Evolutionary conservation across 257 asterid species (phyloP).

Genomic region (Solanum verrucosum): DNA sequence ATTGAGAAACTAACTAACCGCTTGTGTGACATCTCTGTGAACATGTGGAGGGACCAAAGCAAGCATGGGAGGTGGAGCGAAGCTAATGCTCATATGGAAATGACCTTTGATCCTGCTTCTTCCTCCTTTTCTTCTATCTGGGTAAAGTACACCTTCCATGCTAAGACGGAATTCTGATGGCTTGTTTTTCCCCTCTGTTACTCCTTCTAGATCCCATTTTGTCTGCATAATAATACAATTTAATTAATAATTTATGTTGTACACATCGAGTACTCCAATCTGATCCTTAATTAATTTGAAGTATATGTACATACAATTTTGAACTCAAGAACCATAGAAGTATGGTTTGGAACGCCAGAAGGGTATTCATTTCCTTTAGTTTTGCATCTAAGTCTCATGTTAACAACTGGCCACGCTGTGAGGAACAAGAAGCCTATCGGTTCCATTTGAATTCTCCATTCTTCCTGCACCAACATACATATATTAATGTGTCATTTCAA

Average conservation of each 20-base stretch:
- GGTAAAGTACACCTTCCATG: not conserved
- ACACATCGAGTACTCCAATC: not conserved
- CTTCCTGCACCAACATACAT: not conserved
- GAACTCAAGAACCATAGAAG: not conserved
- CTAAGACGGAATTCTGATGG: not conserved
- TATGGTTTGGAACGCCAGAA: not conserved
- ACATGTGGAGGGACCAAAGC: not conserved
- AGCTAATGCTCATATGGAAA: not conserved
- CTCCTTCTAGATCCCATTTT: not conserved
- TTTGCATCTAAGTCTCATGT: not conserved
- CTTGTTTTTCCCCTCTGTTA: not conserved
- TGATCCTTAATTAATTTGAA: too few relatives aligned
- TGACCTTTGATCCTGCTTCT: not conserved
- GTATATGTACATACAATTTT: not conserved
- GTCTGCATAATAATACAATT: not conserved
- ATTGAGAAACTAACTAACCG: not conserved
- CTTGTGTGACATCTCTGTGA: not conserved
- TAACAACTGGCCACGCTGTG: not conserved
- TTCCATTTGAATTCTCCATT: not conserved
- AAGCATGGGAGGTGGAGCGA: not conserved
- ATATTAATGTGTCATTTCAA: not conserved
- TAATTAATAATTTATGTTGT: not conserved
- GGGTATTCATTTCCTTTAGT: slow-evolving; percentile 1
- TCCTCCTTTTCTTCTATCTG: not conserved
- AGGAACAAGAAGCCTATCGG: not conserved